These are phyloP conservation scores for Trypanosoma melophagium DNA, from an alignment of 208 protist genomes.

Conservation along the genomic window DNA sequence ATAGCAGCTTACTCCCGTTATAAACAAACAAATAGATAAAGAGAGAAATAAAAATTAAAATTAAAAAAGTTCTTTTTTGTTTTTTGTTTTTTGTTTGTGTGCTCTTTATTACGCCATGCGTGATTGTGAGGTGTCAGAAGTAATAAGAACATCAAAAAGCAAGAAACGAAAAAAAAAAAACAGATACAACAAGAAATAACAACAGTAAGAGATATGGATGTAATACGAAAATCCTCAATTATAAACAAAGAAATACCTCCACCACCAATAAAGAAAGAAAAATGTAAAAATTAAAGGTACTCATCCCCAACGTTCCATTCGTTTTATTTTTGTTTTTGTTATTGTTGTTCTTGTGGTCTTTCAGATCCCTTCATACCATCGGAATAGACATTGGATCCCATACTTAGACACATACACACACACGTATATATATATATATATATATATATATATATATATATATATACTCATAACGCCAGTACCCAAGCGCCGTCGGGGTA, in stretches of 20 bases:
- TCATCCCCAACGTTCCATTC: neutral
- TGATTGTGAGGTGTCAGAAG: neutral
- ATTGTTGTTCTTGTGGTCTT: too few relatives aligned
- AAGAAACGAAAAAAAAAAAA: neutral
- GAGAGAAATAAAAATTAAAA: constrained; percentile 11
- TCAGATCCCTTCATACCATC: neutral
- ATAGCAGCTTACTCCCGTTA: neutral
- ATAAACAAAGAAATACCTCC: too few relatives aligned
- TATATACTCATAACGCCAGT: neutral
- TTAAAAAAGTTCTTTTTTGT: neutral
- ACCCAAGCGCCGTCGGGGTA: constrained; percentile 26
- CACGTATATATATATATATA: neutral
- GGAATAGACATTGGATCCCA: neutral
- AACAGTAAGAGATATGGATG: neutral
- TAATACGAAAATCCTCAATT: too few relatives aligned
- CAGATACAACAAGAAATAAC: neutral
- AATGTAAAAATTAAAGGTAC: too few relatives aligned
- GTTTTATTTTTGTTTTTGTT: neutral
- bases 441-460: neutral
- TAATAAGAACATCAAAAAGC: too few relatives aligned
- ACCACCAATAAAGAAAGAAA: too few relatives aligned
- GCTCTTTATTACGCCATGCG: neutral
- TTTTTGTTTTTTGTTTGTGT: neutral
- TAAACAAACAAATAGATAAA: too few relatives aligned
- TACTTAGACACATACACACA: neutral